Base-by-base conservation (phyloP, 2,329 filamentous ascomycete genomes). In the Epichloe sylvatica region DNA sequence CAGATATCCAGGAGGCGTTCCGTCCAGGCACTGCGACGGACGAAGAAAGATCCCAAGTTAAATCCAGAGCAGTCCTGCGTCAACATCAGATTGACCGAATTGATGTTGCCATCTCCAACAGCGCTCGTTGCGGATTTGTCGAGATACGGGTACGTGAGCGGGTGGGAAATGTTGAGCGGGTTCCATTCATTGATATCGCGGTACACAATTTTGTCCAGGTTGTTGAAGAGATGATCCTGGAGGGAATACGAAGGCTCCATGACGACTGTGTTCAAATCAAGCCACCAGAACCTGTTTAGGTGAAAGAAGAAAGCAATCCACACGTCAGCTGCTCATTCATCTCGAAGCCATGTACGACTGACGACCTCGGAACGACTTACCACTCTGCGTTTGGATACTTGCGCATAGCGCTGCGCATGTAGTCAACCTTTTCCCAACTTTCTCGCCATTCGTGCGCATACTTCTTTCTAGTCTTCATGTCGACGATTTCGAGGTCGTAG, bases 361-460 rank as follows among this genome's bases (percentile, higher is more conserved):
- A n/a, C 21, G 23, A 9, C 25, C 6, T 13, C 3, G 11, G 33
- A 15, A 30, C 42, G 21, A 46, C 81, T 67, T 74, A 95, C 92
- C 92, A 98, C 72, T 98, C 91, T 35, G 91, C 92, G 55, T 94
- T 77, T 30, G 92, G 92, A 62, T 97, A 96, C 66, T 96, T 96
- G 63, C 82, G 80, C 76, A 98, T 83, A 42, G 84, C 82, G 53
- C 87, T 86, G 53, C 91, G 81, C 59, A 98, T 81, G 40, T 88
- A 88, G 65, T 98, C 92, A 53, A 96, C 90, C 73, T 97, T 98
- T 69, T 98, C 92, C 92, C 92, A 98, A 65, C 91, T 94, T 69
- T 98, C 92, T 61, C 92, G 80, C 92, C 92, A 98, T 69, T 98
- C 92, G 69, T 98, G 92, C 30, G 92, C 91, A 64, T 98, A 98